Base-by-base conservation (phyloP, 2,329 filamentous ascomycete genomes). In the Trichoderma asperellum region DNA sequence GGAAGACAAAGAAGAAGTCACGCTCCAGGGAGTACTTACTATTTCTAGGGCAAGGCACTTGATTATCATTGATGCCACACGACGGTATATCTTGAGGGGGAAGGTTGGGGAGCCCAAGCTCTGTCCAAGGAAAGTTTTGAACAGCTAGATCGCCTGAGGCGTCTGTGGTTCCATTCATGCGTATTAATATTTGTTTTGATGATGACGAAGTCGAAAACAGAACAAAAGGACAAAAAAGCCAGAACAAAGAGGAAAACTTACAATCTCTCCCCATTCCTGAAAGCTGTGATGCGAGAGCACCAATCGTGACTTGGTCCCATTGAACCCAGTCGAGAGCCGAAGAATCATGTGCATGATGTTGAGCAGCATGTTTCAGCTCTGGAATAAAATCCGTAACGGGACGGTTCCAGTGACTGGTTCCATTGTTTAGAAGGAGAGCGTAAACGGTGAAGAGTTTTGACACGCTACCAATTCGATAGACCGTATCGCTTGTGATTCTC, bases 371-470 rank as follows among this genome's bases (percentile, higher is more conserved):
- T 55, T 61, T 37, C 52, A 65, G 72, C 37, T 77, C 76, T 0
- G 76, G 75, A 2, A 78, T 2, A 71, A 72, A 71, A 53, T 75
- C 69, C 24, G 75, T 76, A 11, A 78, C 71, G 1, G 75, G 74
- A n/a, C 73, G 68, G 34, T 73, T 70, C 69, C 74, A 73, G n/a
- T 73, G 70, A 2, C 57, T 56, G 18, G 72, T 63, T 0, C 75
- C 76, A 5, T 71, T 71, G 10, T 72, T 70, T 2, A 71, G 63
- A 35, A 78, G 69, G 11, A 76, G 64, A 1, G 73, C 65, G 61
- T 77, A 77, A 18, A 74, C 72, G 1, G 75, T 77, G n/a, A 74
- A 69, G 4, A 77, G 57, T 64, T 77, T 78, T 10, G 75, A 73
- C 5, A 77, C 70, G 58, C 75, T 77, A 1, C 76, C 76, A 5